Evolutionary conservation across 176 grass and related monocot species (phyloP).

Genomic region (Triticum turgidum): DNA sequence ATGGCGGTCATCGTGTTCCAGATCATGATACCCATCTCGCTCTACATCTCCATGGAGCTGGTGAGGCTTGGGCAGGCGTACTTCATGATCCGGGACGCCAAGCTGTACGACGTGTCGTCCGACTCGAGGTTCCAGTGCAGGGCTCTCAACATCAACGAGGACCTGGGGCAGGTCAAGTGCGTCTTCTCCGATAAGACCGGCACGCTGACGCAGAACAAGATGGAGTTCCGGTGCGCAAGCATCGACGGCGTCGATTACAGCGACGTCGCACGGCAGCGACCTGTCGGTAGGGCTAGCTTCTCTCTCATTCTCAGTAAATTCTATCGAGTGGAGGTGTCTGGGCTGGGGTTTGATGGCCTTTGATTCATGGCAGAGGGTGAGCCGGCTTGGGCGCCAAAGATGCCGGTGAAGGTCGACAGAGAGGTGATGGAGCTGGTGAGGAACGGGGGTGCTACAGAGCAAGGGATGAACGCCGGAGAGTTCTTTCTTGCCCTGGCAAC

Average conservation of each 20-base stretch:
- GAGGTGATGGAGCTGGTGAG: slow-evolving; percentile 54
- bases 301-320: slow-evolving; percentile 24
- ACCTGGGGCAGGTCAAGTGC: slow-evolving; percentile 91
- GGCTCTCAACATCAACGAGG: slow-evolving; percentile 93
- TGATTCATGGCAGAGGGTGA: slow-evolving; percentile 33
- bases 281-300: slow-evolving; percentile 46
- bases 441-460: slow-evolving; percentile 29
- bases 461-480: slow-evolving; percentile 41
- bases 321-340: slow-evolving; percentile 8
- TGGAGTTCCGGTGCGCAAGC: slow-evolving; percentile 82
- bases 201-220: slow-evolving; percentile 90
- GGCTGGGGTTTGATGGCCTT: slow-evolving; percentile 18
- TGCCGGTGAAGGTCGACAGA: slow-evolving; percentile 52
- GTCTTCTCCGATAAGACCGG: slow-evolving; percentile 96
- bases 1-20: slow-evolving; percentile 99
- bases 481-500: slow-evolving; percentile 81
- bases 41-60: slow-evolving; percentile 96
- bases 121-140: slow-evolving; percentile 81
- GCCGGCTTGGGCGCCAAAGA: slow-evolving; percentile 58
- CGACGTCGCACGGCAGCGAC: slow-evolving; percentile 27
- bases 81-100: slow-evolving; percentile 80
- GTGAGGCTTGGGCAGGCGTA: slow-evolving; percentile 87
- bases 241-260: slow-evolving; percentile 69
- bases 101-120: slow-evolving; percentile 59
- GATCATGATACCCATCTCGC: slow-evolving; percentile 93